These are phyloP conservation scores for Fistulifera pelliculosa DNA, from an alignment of 108 stramenopile species.

Conservation along the genomic window DNA sequence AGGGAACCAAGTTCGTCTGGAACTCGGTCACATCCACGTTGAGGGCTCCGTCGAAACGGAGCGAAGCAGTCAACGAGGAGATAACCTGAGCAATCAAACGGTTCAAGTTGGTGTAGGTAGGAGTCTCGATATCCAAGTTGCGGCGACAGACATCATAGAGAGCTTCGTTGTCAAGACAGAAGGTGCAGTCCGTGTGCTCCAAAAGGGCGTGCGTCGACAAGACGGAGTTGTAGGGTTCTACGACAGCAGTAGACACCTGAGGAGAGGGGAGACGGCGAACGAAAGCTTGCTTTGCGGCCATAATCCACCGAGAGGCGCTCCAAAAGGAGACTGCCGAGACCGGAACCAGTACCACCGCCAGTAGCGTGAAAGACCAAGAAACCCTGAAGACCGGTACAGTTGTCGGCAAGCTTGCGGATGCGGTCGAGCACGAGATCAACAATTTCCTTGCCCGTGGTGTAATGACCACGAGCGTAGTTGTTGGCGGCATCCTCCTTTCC, in stretches of 20 bases:
- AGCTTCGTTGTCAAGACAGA: slow-evolving; percentile 93
- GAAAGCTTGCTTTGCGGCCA: slow-evolving; percentile 98
- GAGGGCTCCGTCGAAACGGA: slow-evolving; percentile 92
- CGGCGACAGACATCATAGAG: slow-evolving; percentile 93
- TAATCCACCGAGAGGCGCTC: slow-evolving; percentile 98
- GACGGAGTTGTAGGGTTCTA: slow-evolving; percentile 96
- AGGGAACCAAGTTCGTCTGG: slow-evolving; percentile 96
- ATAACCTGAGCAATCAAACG: slow-evolving; percentile 92
- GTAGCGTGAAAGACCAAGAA: slow-evolving; percentile 99
- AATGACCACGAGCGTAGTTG: slow-evolving; percentile 99
- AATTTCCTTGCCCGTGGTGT: slow-evolving; percentile 98
- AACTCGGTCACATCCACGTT: slow-evolving; percentile 96
- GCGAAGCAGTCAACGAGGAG: slow-evolving; percentile 86
- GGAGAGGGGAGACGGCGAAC: slow-evolving; percentile 94
- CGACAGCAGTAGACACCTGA: slow-evolving; percentile 92
- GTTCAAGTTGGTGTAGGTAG: slow-evolving; percentile 93
- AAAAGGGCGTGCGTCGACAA: slow-evolving; percentile 91
- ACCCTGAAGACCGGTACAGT: slow-evolving; percentile 98
- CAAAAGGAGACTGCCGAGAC: slow-evolving; percentile 96
- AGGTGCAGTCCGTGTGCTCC: slow-evolving; percentile 93
- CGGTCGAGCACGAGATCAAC: slow-evolving; percentile 97
- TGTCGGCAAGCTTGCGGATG: slow-evolving; percentile 97
- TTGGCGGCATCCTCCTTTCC: slow-evolving; percentile 99
- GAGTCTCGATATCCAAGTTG: slow-evolving; percentile 89
- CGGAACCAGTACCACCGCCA: slow-evolving; percentile 98